Evolutionary conservation across 441 rosid species (phyloP).

Genomic region (Corymbia citriodora): DNA sequence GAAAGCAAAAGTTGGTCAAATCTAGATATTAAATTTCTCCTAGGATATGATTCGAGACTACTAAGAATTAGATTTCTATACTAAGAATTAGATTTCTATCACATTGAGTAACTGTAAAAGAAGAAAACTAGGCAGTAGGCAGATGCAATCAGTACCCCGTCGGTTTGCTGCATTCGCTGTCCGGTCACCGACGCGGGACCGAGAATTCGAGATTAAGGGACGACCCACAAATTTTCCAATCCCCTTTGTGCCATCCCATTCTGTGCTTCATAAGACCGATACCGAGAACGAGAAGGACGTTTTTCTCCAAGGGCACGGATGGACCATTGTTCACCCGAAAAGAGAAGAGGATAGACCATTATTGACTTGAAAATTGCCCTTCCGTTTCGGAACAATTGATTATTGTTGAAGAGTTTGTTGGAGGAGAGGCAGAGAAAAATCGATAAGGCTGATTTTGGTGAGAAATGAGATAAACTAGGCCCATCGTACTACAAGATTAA

Average conservation of each 20-base stretch:
- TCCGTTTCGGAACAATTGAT: background rate
- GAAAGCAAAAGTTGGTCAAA: background rate
- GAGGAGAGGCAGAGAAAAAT: background rate
- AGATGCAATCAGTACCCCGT: background rate
- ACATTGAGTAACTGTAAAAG: background rate
- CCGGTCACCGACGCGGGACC: background rate
- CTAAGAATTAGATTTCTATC: background rate
- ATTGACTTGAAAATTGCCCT: background rate
- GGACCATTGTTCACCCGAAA: background rate
- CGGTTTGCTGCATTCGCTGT: background rate
- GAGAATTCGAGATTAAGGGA: background rate
- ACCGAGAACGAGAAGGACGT: background rate
- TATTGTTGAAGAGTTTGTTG: background rate
- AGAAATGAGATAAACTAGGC: background rate
- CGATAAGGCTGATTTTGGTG: background rate
- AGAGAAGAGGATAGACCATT: background rate
- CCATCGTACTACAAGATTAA: background rate
- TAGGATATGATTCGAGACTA: background rate
- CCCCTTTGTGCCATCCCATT: background rate
- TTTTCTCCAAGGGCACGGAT: background rate
- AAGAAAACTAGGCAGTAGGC: background rate
- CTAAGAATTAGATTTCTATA: background rate
- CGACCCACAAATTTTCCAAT: background rate
- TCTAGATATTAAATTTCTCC: background rate
- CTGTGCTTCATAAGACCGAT: background rate